These are phyloP conservation scores for Ogataea paradorogensis DNA, from an alignment of 805 yeast genomes.

Conservation along the genomic window DNA sequence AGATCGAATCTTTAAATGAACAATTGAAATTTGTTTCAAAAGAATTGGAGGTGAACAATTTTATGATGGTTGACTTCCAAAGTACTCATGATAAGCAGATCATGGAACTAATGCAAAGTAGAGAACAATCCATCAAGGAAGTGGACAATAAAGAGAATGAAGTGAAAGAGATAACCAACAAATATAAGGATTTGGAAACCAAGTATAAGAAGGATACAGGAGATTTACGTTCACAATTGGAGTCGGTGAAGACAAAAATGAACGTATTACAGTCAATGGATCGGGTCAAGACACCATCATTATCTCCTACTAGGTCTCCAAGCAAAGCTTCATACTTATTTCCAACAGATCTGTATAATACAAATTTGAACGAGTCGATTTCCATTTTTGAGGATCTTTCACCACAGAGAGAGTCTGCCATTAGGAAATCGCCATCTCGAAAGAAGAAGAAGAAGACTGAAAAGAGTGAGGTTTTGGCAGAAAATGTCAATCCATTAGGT, in stretches of 20 bases:
- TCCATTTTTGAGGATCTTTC: conserved; percentile 15
- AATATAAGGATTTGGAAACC: conserved; percentile 7
- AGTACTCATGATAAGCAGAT: conserved; percentile 19
- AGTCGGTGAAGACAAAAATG: conserved; percentile 19
- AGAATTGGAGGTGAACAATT: conserved; percentile 16
- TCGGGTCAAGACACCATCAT: conserved; percentile 7
- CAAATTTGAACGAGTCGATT: conserved; percentile 9
- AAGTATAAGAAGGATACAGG: conserved; percentile 16
- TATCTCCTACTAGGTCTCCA: conserved; percentile 15
- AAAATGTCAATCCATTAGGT: conserved; percentile 1
- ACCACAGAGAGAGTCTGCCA: conserved; percentile 9
- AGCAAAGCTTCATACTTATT: conserved; percentile 11
- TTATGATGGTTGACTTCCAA: conserved; percentile 18
- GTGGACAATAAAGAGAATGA: conserved; percentile 2
- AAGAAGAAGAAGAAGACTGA: conserved; percentile 10
- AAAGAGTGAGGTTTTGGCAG: conserved; percentile 4
- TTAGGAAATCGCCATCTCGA: conserved; percentile 9
- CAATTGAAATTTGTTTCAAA: conserved; percentile 9
- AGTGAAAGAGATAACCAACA: neutral
- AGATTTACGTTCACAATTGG: conserved; percentile 17
- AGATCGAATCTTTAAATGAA: conserved; percentile 1
- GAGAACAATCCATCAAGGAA: conserved; percentile 3
- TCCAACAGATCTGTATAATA: conserved; percentile 7
- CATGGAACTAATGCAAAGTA: conserved; percentile 3
- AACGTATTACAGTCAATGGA: conserved; percentile 17